phyloP scores from a whole-genome alignment of 192 early-diverging fungal species.

The Gigaspora rosea region DNA sequence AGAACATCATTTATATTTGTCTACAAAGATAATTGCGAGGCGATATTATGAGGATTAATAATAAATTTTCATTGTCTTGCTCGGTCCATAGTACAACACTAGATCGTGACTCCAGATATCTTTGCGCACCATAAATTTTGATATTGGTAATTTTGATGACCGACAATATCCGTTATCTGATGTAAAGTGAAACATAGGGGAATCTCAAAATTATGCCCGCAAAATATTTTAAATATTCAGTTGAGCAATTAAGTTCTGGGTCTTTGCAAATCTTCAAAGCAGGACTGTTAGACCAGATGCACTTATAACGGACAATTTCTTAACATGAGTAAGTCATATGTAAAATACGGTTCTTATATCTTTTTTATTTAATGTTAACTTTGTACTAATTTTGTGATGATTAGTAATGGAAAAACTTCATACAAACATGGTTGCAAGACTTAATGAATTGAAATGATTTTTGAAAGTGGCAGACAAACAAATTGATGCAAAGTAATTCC shows the following conservation, averaged over 20 bases:
- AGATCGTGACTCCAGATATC: constrained; percentile 68
- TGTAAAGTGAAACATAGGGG: constrained; percentile 58
- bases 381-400: background rate
- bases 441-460: constrained; percentile 42
- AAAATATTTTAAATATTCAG: constrained; percentile 43
- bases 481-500: constrained; percentile 33
- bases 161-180: constrained; percentile 38
- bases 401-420: constrained; percentile 44
- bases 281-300: constrained; percentile 84
- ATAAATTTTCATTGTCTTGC: background rate
- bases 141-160: constrained; percentile 77
- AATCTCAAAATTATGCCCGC: constrained; percentile 59
- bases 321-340: constrained; percentile 42
- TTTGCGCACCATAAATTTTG: constrained; percentile 80
- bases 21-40: constrained; percentile 50
- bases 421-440: constrained; percentile 38
- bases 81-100: too few species aligned
- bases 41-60: background rate
- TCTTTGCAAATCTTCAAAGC: constrained; percentile 85
- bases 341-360: background rate
- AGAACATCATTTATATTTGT: constrained; percentile 69
- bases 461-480: constrained; percentile 39
- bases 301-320: constrained; percentile 57
- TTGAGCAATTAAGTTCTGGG: constrained; percentile 76
- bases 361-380: background rate